These are phyloP conservation scores for Ophiocordyceps camponoti-saundersi DNA, from an alignment of 2,329 filamentous ascomycete genomes.

Conservation along the genomic window DNA sequence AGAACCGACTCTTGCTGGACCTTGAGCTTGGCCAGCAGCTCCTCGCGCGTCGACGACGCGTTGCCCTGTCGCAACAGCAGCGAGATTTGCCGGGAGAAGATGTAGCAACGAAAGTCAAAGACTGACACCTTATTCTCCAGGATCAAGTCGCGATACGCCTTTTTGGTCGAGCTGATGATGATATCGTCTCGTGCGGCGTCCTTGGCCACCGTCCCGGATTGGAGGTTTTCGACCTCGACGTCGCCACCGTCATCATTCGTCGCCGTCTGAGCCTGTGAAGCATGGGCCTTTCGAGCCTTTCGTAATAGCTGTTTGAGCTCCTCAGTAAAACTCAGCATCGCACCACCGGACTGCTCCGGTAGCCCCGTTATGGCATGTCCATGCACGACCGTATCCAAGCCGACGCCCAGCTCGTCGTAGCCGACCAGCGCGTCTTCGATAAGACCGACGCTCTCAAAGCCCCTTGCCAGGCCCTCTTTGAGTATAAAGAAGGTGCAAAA, in stretches of 20 bases:
- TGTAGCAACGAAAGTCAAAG: conserved; percentile 88
- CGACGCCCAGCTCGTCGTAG: conserved; percentile 85
- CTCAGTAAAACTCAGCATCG: conserved; percentile 55
- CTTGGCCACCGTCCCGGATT: conserved; percentile 21
- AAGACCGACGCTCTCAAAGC: conserved; percentile 89
- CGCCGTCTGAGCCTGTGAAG: neutral
- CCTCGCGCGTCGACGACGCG: conserved; percentile 43
- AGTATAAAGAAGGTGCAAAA: conserved; percentile 98
- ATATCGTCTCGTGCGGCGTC: conserved; percentile 34
- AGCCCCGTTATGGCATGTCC: conserved; percentile 48
- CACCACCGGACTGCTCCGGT: conserved; percentile 50
- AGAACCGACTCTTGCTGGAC: conserved; percentile 43
- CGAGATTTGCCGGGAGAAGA: conserved; percentile 78
- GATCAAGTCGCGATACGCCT: conserved; percentile 82
- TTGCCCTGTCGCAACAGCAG: conserved; percentile 74
- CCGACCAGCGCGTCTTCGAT: conserved; percentile 89
- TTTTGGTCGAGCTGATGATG: conserved; percentile 46
- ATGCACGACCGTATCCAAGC: conserved; percentile 65
- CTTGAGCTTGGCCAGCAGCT: conserved; percentile 42
- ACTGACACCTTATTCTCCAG: conserved; percentile 88
- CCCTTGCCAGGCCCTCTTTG: conserved; percentile 84
- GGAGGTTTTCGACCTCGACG: conserved; percentile 30
- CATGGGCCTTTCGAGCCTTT: conserved; percentile 16
- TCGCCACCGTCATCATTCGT: conserved; percentile 14
- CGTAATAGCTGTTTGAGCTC: conserved; percentile 49